Conservation (phyloP, 345 rosid genomes). For the Brassica carinata region DNA sequence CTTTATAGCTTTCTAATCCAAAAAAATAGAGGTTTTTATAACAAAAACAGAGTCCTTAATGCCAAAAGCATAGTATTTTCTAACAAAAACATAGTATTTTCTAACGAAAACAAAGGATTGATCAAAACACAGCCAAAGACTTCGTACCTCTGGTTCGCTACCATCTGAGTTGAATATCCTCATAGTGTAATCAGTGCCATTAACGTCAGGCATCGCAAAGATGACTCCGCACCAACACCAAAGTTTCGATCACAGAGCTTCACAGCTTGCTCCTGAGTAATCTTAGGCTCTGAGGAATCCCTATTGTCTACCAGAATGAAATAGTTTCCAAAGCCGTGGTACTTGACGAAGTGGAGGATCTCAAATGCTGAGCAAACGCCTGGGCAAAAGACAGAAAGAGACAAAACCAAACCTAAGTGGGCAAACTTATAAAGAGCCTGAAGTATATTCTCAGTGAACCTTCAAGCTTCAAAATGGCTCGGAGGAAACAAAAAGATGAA, state of each 20-base stretch:
- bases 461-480: background rate
- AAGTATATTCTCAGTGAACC: background rate
- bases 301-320: constrained; percentile 95
- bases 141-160: constrained; percentile 80
- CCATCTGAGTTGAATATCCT: constrained; percentile 95
- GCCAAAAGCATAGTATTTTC: too few relatives aligned
- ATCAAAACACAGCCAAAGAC: background rate
- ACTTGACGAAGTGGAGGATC: constrained; percentile 79
- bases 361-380: constrained; percentile 30
- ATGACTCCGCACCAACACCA: constrained; percentile 96
- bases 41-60: background rate
- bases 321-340: constrained; percentile 98
- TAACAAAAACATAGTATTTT: background rate
- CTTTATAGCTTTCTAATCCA: background rate
- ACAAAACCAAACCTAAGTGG: too few relatives aligned
- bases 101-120: background rate
- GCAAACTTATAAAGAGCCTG: background rate
- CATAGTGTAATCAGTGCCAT: constrained; percentile 87
- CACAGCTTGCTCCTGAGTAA: constrained; percentile 80
- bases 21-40: background rate
- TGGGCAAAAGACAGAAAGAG: too few relatives aligned
- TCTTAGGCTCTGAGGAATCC: constrained; percentile 68
- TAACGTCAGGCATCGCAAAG: constrained; percentile 77
- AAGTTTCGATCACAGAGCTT: constrained; percentile 89
- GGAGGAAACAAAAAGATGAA: background rate